phyloP scores from a whole-genome alignment of 2,329 filamentous ascomycete species.

The Phaeomoniella chlamydospora region DNA sequence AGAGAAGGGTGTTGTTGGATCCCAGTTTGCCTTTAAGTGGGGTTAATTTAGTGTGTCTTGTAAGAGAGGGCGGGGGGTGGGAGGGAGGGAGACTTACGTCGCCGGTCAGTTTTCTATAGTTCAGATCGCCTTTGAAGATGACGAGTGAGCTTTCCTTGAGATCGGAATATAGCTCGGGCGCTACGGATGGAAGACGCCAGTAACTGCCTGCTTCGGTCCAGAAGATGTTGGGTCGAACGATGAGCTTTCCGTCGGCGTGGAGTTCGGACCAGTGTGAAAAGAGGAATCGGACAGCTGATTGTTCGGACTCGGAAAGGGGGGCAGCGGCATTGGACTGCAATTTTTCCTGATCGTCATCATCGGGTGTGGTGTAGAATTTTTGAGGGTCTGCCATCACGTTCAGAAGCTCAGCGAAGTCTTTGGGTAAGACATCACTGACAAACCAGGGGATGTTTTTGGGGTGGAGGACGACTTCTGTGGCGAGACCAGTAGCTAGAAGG shows the following conservation, averaged over 20 bases:
- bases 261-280: conserved; percentile 69
- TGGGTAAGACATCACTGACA: conserved; percentile 83
- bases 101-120: conserved; percentile 83
- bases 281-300: conserved; percentile 54
- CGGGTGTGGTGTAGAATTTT: conserved; percentile 62
- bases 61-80: neutral
- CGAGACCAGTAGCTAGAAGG: conserved; percentile 68
- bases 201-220: conserved; percentile 83
- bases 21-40: conserved; percentile 54
- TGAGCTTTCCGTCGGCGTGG: conserved; percentile 71
- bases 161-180: conserved; percentile 56
- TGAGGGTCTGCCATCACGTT: conserved; percentile 64
- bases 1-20: conserved; percentile 72
- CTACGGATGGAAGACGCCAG: conserved; percentile 66
- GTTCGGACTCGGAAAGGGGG: conserved; percentile 53
- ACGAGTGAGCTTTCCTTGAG: conserved; percentile 73
- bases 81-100: conserved; percentile 48
- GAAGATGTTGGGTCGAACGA: conserved; percentile 72
- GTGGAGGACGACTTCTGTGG: conserved; percentile 75
- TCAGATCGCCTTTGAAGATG: conserved; percentile 93
- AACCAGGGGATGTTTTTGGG: conserved; percentile 97
- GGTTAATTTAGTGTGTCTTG: neutral
- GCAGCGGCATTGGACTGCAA: conserved; percentile 41
- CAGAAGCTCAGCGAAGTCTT: conserved; percentile 72
- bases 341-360: conserved; percentile 43